Base-by-base conservation (phyloP, 345 rosid genomes). In the Citrus maxima region DNA sequence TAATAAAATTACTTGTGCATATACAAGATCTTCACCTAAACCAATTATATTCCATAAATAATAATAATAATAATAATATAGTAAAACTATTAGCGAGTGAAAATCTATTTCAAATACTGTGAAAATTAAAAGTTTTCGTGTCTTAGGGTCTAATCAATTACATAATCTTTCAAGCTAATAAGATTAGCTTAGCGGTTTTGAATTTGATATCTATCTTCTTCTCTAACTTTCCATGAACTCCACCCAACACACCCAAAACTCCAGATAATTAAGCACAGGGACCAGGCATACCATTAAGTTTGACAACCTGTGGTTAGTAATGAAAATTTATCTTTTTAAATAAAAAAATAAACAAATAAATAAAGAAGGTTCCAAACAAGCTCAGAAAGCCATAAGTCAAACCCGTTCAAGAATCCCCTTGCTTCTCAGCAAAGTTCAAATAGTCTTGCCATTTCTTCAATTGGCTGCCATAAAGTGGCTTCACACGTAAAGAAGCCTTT, bases 371-470 rank as follows among this genome's bases (percentile, higher is more conserved):
- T 74, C 30, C 81, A 66, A 67, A 80, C 3, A 62, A 77, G 72
- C 55, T 71, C 30, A 58, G 84, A 38, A 81, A 69, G 66, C 74
- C 56, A 73, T 21, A 68, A 82, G 49, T 38, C 61, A 72, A 92
- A 95, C 98, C 98, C 98, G 92, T 81, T 90, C 95, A 84, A 95
- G 18, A 92, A 91, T 95, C 95, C 28, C 84, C 89, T 82, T 84
- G 87, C 75, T 67, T 79, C 85, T 95, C 98, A 30, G 83, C 93
- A 80, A 95, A 95, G 88, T 87, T 88, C 81, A 95, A 80, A 88
- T 92, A 93, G 3, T 78, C 82, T 86, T 93, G 93, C 98, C 98
- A 93, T 77, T 92, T 93, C 70, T 91, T 91, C 83, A 91, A 72
- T 77, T 95, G 94, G 60, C 38, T 61, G 42, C 46, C 74, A 75